Evolutionary conservation across 2,329 filamentous ascomycete genomes (phyloP).

Genomic region (Myriosclerotinia scirpicola): DNA sequence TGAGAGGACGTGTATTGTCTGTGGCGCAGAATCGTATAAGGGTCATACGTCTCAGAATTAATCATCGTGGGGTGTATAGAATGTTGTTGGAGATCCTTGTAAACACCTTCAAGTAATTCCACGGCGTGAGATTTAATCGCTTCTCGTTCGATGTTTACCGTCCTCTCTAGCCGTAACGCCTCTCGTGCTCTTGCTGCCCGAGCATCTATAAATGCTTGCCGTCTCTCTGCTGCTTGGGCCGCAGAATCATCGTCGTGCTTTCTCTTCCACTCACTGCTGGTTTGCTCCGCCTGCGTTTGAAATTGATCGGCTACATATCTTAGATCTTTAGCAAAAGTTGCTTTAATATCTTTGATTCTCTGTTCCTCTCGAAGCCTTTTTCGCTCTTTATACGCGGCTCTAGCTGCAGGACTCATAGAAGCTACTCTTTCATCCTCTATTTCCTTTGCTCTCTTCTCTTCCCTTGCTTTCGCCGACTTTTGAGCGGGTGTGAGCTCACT

Average conservation of each 20-base stretch:
- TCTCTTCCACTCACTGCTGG: not conserved
- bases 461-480: not conserved
- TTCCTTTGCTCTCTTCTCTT: not conserved
- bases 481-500: not conserved
- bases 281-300: not conserved
- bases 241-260: slow-evolving; percentile 10
- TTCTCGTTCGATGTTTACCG: not conserved
- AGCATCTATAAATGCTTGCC: not conserved
- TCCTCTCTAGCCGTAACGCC: not conserved
- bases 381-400: slow-evolving; percentile 2
- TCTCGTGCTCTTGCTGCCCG: not conserved
- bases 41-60: slow-evolving; percentile 8
- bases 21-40: not conserved
- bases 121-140: not conserved
- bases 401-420: not conserved
- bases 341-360: not conserved
- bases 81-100: slow-evolving; percentile 9
- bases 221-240: not conserved
- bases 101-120: slow-evolving; percentile 2
- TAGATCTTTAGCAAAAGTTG: not conserved
- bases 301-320: not conserved
- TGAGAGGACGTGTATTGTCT: not conserved
- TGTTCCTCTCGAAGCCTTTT: not conserved
- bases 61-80: slow-evolving; percentile 12
- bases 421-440: not conserved